phyloP scores from a whole-genome alignment of 495 filamentous ascomycete genomes.

The Aspergillus hancockii region DNA sequence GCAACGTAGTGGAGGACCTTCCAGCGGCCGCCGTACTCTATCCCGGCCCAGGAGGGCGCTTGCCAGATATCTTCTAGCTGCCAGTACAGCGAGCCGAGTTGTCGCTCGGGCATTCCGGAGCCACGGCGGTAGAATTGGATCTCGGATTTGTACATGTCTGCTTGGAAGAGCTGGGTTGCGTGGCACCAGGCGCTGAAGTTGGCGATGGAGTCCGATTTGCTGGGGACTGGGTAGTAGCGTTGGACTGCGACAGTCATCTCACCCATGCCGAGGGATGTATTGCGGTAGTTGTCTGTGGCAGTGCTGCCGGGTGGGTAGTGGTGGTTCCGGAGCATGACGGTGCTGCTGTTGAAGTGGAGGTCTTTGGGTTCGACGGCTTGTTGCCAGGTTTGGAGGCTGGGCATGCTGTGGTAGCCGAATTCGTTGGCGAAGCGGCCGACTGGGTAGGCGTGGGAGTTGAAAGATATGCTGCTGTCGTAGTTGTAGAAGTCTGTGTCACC shows the following conservation, averaged over 20 bases:
- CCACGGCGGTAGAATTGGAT: constrained; percentile 68
- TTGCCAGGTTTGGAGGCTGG: constrained; percentile 61
- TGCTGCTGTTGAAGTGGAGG: constrained; percentile 61
- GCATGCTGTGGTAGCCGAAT: constrained; percentile 70
- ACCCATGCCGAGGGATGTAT: constrained; percentile 50
- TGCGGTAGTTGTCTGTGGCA: constrained; percentile 42
- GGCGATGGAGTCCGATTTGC: constrained; percentile 54
- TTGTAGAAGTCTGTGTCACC: constrained; percentile 73
- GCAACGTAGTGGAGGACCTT: constrained; percentile 64
- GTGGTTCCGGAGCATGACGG: constrained; percentile 63
- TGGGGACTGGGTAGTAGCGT: constrained; percentile 62
- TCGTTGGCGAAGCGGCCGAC: constrained; percentile 67
- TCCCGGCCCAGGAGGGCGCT: constrained; percentile 66
- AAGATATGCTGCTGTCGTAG: constrained; percentile 57
- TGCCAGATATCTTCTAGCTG: constrained; percentile 73
- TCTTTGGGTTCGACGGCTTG: constrained; percentile 53
- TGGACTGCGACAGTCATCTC: constrained; percentile 65
- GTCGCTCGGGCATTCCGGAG: constrained; percentile 58
- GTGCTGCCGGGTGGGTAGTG: constrained; percentile 58
- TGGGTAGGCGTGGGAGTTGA: constrained; percentile 58
- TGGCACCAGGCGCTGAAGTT: constrained; percentile 73
- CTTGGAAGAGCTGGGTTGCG: constrained; percentile 68
- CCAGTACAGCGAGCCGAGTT: constrained; percentile 68
- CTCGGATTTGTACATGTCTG: constrained; percentile 63
- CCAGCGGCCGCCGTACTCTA: constrained; percentile 66